Conservation (phyloP, 78 protist genomes). For the Pelomyxa schiedti region DNA sequence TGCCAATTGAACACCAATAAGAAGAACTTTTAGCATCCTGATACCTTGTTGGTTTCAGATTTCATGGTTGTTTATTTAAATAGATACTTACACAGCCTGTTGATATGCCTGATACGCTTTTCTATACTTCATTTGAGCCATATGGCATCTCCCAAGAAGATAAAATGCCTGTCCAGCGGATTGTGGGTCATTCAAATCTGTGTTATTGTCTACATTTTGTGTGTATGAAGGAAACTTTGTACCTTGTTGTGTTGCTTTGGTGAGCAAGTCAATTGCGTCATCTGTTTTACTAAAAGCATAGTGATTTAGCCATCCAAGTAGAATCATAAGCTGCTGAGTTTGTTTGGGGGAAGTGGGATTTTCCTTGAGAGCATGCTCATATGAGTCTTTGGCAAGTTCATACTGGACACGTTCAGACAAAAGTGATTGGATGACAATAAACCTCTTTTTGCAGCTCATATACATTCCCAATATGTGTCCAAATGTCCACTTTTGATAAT, state of each 20-base stretch:
- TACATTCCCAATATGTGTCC: conserved; percentile 77
- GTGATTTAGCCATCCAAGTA: conserved; percentile 73
- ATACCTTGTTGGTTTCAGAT: too few species aligned
- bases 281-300: conserved; percentile 26
- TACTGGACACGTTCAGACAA: conserved; percentile 8
- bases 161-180: conserved; percentile 67
- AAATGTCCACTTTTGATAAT: conserved; percentile 49
- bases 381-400: conserved; percentile 50
- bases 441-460: conserved; percentile 69
- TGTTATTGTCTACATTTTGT: too few species aligned
- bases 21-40: conserved; percentile 68
- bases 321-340: conserved; percentile 67
- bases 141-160: conserved; percentile 66
- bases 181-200: too few species aligned
- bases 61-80: too few species aligned
- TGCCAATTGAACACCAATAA: conserved; percentile 78
- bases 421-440: background rate
- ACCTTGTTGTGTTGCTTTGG: too few species aligned
- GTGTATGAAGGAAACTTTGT: too few species aligned
- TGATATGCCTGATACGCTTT: conserved; percentile 74
- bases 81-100: conserved; percentile 75
- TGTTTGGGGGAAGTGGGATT: conserved; percentile 49
- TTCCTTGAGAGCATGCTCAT: conserved; percentile 60
- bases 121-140: conserved; percentile 59
- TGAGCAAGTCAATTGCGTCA: conserved; percentile 31